A percentile compares a stretch with the other conserved stretches of the same genome.
Evolutionary conservation across 2,329 filamentous ascomycete genomes (phyloP).

Genomic region (Aureobasidium leucospermi): DNA sequence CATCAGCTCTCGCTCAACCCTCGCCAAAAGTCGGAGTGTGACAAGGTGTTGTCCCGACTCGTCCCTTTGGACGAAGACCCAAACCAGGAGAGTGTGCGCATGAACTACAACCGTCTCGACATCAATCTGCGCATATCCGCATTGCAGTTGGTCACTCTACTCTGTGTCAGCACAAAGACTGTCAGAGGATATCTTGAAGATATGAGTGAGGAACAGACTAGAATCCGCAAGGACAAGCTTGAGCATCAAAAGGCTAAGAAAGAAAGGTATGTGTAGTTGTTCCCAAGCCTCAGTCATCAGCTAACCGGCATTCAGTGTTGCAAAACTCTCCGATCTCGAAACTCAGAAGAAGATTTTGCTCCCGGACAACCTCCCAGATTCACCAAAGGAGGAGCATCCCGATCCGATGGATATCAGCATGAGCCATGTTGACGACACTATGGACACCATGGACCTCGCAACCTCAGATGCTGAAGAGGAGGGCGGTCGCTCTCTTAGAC

Average conservation of each 20-base stretch:
- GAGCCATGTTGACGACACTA: constrained; percentile 25
- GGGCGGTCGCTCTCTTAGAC: constrained; percentile 50
- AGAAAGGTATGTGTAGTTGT: constrained; percentile 12
- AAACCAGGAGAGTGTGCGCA: constrained; percentile 63
- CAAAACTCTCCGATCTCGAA: constrained; percentile 49
- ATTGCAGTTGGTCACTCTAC: constrained; percentile 76
- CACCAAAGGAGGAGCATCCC: constrained; percentile 41
- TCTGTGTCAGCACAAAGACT: constrained; percentile 78
- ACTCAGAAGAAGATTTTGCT: constrained; percentile 66
- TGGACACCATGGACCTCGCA: constrained; percentile 56
- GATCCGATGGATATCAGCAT: constrained; percentile 38
- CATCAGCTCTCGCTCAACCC: constrained; percentile 76
- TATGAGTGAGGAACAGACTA: constrained; percentile 89
- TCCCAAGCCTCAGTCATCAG: background rate
- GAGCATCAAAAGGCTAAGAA: constrained; percentile 77
- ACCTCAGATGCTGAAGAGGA: constrained; percentile 52
- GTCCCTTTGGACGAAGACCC: constrained; percentile 71
- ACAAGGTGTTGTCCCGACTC: constrained; percentile 72
- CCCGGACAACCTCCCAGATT: constrained; percentile 63
- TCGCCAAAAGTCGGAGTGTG: constrained; percentile 62
- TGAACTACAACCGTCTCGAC: constrained; percentile 68
- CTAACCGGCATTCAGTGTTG: background rate
- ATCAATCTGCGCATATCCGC: constrained; percentile 75
- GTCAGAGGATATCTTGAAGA: constrained; percentile 85
- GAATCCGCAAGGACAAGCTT: constrained; percentile 91